A percentile compares a stretch with the other conserved stretches of the same genome.
These are phyloP conservation scores for Datura wrightii DNA, from an alignment of 257 asterid genomes.

Conservation along the genomic window DNA sequence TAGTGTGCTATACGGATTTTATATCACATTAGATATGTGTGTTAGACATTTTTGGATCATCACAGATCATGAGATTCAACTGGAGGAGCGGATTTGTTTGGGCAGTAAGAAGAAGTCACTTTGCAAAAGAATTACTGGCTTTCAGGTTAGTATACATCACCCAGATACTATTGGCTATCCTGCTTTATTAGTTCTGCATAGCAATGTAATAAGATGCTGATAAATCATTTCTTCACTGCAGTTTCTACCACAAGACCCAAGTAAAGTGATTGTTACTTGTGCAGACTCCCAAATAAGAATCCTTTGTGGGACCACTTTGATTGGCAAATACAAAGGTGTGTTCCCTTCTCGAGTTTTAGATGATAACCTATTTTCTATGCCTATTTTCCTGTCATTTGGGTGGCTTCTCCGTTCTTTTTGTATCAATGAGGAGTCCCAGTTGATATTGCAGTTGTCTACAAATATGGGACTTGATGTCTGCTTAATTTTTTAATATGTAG, in stretches of 20 bases:
- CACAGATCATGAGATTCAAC: slow-evolving; percentile 45
- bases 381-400: neutral
- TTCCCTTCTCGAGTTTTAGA: slow-evolving; percentile 24
- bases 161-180: neutral
- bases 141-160: slow-evolving; percentile 68
- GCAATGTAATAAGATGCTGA: slow-evolving; percentile 23
- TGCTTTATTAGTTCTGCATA: neutral
- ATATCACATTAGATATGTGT: neutral
- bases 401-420: slow-evolving; percentile 13
- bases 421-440: neutral
- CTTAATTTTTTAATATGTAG: neutral
- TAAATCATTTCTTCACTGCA: slow-evolving; percentile 43
- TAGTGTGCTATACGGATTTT: neutral
- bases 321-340: slow-evolving; percentile 75
- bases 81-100: slow-evolving; percentile 70
- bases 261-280: slow-evolving; percentile 77
- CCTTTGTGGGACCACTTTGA: slow-evolving; percentile 60
- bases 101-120: slow-evolving; percentile 75
- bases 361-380: neutral
- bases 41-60: slow-evolving; percentile 15
- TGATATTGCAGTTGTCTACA: neutral
- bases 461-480: neutral
- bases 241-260: slow-evolving; percentile 78
- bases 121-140: slow-evolving; percentile 78
- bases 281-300: slow-evolving; percentile 83